phyloP scores from a whole-genome alignment of 2,329 filamentous ascomycete species.

The Fusarium sp. region DNA sequence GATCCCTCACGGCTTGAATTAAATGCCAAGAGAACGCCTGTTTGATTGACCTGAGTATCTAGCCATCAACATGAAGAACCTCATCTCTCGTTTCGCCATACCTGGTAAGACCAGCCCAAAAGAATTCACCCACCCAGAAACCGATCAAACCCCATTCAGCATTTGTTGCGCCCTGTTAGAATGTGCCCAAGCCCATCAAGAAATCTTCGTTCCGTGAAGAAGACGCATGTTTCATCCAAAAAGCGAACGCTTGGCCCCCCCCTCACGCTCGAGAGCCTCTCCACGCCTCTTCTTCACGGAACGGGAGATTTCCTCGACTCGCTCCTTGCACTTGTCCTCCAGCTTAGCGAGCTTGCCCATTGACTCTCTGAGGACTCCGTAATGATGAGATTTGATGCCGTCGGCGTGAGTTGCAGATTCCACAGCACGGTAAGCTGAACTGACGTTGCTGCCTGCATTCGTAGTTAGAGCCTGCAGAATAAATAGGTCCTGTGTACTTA shows the following conservation, averaged over 20 bases:
- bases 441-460: accelerated
- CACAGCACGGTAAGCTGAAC: background rate
- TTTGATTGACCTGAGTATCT: background rate
- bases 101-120: background rate
- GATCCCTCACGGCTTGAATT: no score
- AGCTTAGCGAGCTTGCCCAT: accelerated
- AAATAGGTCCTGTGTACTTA: accelerated
- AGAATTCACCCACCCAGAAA: background rate
- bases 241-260: background rate
- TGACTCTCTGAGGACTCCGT: accelerated
- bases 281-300: accelerated
- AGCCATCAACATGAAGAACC: background rate
- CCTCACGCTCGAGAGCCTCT: background rate
- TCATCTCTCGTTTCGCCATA: background rate
- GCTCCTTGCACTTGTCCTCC: background rate
- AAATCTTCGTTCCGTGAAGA: no score
- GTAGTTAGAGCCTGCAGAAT: accelerated
- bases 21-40: no score
- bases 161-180: no score
- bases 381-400: accelerated
- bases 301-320: accelerated
- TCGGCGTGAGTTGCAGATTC: accelerated
- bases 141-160: accelerated
- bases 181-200: no score
- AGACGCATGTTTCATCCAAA: no score